Conservation (phyloP, 306 rosid genomes). For the Gillenia trifoliata region DNA sequence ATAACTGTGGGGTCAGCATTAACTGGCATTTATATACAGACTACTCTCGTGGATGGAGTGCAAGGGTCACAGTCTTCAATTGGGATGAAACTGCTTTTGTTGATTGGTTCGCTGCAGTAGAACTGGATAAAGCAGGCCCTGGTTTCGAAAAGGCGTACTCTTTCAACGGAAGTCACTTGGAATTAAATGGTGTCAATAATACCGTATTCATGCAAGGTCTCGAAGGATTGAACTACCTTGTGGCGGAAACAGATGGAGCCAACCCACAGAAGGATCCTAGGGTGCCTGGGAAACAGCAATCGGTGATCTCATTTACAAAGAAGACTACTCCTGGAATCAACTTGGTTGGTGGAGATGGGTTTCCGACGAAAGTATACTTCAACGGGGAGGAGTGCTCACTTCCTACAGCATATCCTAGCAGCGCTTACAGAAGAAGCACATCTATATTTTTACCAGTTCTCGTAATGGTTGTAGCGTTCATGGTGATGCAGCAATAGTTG, state of each 20-base stretch:
- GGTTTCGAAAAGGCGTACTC: conserved; percentile 95
- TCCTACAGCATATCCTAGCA: conserved; percentile 58
- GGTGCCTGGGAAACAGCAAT: conserved; percentile 94
- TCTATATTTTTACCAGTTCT: conserved; percentile 25
- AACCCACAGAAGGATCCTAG: conserved; percentile 68
- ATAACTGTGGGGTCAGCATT: conserved; percentile 88
- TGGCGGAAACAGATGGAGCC: conserved; percentile 73
- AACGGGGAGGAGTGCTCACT: conserved; percentile 93
- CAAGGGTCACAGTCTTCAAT: conserved; percentile 85
- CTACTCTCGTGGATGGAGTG: conserved; percentile 78
- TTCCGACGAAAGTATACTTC: conserved; percentile 84
- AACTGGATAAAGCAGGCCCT: conserved; percentile 68
- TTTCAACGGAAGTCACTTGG: conserved; percentile 59
- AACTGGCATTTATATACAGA: conserved; percentile 87
- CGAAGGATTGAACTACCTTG: conserved; percentile 69
- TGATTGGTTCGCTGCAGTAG: conserved; percentile 93
- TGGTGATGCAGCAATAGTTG: conserved; percentile 37
- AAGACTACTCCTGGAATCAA: conserved; percentile 61
- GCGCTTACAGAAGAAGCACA: conserved; percentile 31
- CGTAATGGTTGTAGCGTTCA: conserved; percentile 25
- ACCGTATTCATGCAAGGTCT: conserved; percentile 82
- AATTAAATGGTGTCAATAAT: conserved; percentile 44
- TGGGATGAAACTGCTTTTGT: conserved; percentile 74
- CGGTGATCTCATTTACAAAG: conserved; percentile 90
- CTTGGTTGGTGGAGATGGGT: conserved; percentile 67